phyloP scores from a whole-genome alignment of 2,329 filamentous ascomycete species.

The Stachybotrys elegans region DNA sequence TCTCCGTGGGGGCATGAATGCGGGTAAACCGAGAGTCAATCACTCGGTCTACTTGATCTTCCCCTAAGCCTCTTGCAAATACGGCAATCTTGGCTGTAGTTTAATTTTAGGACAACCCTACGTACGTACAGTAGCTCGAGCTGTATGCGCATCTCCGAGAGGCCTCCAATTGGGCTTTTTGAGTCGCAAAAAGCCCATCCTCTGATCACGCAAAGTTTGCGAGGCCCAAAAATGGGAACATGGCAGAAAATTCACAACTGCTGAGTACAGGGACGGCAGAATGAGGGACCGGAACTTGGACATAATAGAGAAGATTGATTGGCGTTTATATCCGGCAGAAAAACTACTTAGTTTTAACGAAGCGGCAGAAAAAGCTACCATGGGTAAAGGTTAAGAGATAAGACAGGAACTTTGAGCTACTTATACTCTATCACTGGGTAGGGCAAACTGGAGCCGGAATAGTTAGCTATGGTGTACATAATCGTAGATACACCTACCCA shows the following conservation, averaged over 20 bases:
- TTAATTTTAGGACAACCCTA: neutral
- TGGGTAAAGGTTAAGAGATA: too few species aligned
- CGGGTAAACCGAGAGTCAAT: neutral
- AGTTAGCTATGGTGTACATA: too few species aligned
- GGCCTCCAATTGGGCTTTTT: neutral
- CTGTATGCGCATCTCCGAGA: neutral
- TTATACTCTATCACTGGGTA: too few species aligned
- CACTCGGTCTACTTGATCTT: neutral
- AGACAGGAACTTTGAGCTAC: too few species aligned
- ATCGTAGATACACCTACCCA: too few species aligned
- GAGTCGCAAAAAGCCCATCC: neutral
- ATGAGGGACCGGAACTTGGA: too few species aligned
- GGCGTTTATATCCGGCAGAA: too few species aligned
- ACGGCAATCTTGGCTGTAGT: neutral
- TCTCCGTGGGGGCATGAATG: neutral
- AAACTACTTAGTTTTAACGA: too few species aligned
- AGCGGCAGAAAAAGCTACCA: too few species aligned
- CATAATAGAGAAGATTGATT: too few species aligned
- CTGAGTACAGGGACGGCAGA: too few species aligned
- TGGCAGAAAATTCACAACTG: slow-evolving; percentile 7
- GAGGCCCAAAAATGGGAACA: slow-evolving; percentile 5
- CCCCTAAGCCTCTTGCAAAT: neutral
- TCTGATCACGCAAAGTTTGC: neutral
- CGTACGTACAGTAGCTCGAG: neutral
- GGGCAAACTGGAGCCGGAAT: too few species aligned